Evolutionary conservation across 2,329 filamentous ascomycete species (phyloP), one percentile per base, ranked within the genome.

Genomic region (Fusarium brevicatenulatum): DNA sequence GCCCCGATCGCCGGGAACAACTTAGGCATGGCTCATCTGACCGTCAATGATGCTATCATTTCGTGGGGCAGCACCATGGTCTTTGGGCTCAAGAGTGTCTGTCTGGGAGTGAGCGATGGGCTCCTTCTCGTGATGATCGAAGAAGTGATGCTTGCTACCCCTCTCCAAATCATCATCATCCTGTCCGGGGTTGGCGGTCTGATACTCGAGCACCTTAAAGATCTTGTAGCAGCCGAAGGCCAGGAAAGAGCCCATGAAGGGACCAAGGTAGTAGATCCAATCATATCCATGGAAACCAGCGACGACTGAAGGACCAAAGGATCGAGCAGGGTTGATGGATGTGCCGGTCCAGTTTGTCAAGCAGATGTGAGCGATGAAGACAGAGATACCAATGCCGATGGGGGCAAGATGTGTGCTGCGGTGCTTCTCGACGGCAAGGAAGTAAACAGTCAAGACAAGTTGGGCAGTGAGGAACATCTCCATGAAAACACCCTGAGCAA

Each of bases 391-490:
- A 73, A 95, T 93, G 18, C 91, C 91, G 7, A 94, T 82, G 0
- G 92, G 92, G 0, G 92, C 92, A 3, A 94, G 82, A 77, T 87
- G 93, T 0, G 92, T 94, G 5, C 89, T 89, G 49, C 91, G 90
- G 80, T 94, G 91, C 82, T 94, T 94, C 79, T 93, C 91, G 8
- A 90, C 89, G 1, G 91, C 91, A 49, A 93, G 85, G 88, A 93
- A 91, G 79, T 91, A 88, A 36, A 92, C 88, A 6, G 90, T 87
- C 59, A 92, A 84, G 12, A 92, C 86, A 15, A 93, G 83, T 77
- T 91, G 86, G 0, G 89, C 83, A 0, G 91, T 92, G 42, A 92
- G 83, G 75, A 92, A 90, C 82, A 91, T 87, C 80, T 92, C 91
- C 53, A 92, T 86, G 77, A 92, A 91, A 44, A 92, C 82, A 11